phyloP scores from a whole-genome alignment of 1,284 basidiomycete species.

The Sanghuangporus sanghuang region DNA sequence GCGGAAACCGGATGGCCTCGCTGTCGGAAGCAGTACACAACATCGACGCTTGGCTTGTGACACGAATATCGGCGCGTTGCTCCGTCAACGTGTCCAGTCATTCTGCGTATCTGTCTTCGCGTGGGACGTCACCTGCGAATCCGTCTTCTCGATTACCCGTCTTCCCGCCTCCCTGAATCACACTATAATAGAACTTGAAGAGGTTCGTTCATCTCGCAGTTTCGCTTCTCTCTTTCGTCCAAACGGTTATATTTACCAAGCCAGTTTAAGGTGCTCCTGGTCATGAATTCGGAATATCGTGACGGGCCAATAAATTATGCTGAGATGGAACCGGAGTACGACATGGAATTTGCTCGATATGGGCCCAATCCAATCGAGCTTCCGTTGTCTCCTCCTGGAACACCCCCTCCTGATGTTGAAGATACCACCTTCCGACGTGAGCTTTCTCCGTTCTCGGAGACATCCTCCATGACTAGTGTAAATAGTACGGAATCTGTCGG shows the following conservation, averaged over 20 bases:
- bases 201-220: background rate
- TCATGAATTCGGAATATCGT: background rate
- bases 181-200: background rate
- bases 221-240: background rate
- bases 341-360: constrained; percentile 17
- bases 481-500: constrained; percentile 14
- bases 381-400: constrained; percentile 16
- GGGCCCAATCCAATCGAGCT: constrained; percentile 16
- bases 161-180: background rate
- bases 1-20: background rate
- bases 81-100: background rate
- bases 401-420: constrained; percentile 8
- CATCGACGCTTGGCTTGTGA: background rate
- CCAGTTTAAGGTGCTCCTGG: background rate
- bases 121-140: constrained; percentile 8
- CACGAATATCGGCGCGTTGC: background rate
- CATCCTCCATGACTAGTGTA: constrained; percentile 17
- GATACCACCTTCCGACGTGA: constrained; percentile 1
- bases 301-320: constrained; percentile 6
- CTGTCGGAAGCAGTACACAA: background rate
- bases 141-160: constrained; percentile 6
- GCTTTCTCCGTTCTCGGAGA: constrained; percentile 14
- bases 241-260: background rate
- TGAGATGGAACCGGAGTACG: constrained; percentile 17
- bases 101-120: constrained; percentile 7